phyloP scores from a whole-genome alignment of 441 rosid species.

The Gossypium davidsonii region DNA sequence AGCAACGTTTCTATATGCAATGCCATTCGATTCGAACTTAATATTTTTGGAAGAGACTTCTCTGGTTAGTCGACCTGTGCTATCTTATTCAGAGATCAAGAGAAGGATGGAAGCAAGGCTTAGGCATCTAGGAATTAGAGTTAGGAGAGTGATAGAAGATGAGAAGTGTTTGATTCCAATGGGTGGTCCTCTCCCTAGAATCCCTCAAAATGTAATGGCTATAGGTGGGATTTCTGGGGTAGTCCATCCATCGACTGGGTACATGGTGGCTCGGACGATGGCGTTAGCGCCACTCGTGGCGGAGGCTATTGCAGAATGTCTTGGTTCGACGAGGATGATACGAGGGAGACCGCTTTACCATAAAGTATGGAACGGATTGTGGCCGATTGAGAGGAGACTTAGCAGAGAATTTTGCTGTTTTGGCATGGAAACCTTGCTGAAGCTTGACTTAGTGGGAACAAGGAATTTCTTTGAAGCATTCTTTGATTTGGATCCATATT shows the following conservation, averaged over 20 bases:
- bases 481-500: constrained; percentile 49
- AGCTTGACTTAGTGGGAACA: constrained; percentile 48
- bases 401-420: constrained; percentile 44
- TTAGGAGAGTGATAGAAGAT: constrained; percentile 42
- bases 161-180: constrained; percentile 74
- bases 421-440: constrained; percentile 67
- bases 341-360: constrained; percentile 47
- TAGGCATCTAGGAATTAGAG: constrained; percentile 47
- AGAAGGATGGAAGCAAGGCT: constrained; percentile 61
- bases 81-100: constrained; percentile 51
- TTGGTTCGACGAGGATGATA: constrained; percentile 63
- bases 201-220: constrained; percentile 59
- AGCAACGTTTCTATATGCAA: constrained; percentile 56
- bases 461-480: constrained; percentile 58
- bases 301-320: constrained; percentile 47
- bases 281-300: constrained; percentile 46
- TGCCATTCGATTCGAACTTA: constrained; percentile 53
- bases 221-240: constrained; percentile 58
- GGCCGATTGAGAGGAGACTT: constrained; percentile 45
- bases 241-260: constrained; percentile 71
- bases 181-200: constrained; percentile 64
- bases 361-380: constrained; percentile 48
- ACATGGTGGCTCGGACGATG: constrained; percentile 49
- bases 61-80: constrained; percentile 49
- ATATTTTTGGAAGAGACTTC: constrained; percentile 63